These are phyloP conservation scores for Rhynchospora breviuscula DNA, from an alignment of 176 grass and related monocot genomes.

Conservation along the genomic window DNA sequence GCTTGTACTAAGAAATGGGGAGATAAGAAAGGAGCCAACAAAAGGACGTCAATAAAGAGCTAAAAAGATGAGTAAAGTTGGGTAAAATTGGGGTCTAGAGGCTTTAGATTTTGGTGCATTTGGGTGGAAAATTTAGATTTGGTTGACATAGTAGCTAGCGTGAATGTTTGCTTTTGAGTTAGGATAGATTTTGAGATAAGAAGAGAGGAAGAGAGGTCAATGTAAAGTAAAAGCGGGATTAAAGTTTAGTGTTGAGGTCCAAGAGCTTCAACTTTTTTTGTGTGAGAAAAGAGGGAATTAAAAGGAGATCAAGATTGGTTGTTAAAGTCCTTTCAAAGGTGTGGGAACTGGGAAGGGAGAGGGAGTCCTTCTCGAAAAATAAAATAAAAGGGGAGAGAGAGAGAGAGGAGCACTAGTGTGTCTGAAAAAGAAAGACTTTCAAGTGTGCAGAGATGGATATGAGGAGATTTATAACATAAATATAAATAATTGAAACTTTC, in stretches of 20 bases:
- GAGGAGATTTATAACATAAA: background rate
- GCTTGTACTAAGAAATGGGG: background rate
- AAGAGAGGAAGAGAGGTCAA: constrained; percentile 3
- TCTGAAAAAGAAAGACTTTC: too few species aligned
- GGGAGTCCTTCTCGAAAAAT: background rate
- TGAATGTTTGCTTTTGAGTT: background rate
- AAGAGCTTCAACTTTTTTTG: constrained; percentile 1
- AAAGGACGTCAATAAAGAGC: background rate
- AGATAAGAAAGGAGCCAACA: background rate
- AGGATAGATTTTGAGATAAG: constrained; percentile 17
- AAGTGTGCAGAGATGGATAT: background rate
- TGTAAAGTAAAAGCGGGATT: constrained; percentile 14
- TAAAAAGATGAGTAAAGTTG: constrained; percentile 12
- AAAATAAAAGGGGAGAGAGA: background rate
- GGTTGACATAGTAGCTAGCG: constrained; percentile 6
- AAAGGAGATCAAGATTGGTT: background rate
- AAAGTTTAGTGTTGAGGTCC: constrained; percentile 5
- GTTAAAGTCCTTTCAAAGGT: constrained; percentile 9
- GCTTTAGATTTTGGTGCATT: constrained; percentile 16
- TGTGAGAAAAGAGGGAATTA: background rate
- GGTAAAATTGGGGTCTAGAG: background rate
- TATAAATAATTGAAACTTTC: constrained; percentile 1
- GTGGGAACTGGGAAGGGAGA: constrained; percentile 1
- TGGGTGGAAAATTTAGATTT: constrained; percentile 7
- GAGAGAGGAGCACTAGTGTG: background rate